These are phyloP conservation scores for Coemansia sp. DNA, from an alignment of 192 early-diverging fungal species.

Conservation along the genomic window DNA sequence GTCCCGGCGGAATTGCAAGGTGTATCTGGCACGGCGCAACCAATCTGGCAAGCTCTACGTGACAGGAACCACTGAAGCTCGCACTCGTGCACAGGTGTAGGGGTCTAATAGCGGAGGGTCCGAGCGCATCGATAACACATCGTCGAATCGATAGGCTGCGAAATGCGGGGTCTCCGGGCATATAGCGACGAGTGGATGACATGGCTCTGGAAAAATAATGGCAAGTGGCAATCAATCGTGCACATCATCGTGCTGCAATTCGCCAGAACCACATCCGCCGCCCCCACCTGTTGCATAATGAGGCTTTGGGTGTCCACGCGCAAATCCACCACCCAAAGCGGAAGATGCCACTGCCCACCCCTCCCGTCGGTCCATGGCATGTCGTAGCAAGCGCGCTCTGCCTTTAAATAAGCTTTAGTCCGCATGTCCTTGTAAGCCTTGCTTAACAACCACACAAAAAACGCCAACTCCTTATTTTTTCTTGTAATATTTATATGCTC, in stretches of 20 bases:
- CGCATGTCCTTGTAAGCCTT: neutral
- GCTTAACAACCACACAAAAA: neutral
- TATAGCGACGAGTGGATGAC: neutral
- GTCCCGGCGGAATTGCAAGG: neutral
- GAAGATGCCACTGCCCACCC: neutral
- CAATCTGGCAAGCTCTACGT: neutral
- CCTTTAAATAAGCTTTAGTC: neutral
- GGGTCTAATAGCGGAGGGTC: constrained; percentile 1
- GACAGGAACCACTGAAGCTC: neutral
- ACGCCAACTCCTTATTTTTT: neutral
- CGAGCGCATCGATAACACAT: constrained; percentile 2
- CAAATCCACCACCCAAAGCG: constrained; percentile 2
- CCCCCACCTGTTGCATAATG: constrained; percentile 1
- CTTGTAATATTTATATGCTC: neutral
- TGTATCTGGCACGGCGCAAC: neutral
- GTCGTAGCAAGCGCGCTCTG: neutral
- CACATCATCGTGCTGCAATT: neutral
- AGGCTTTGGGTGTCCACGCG: constrained; percentile 3
- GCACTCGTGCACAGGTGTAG: neutral
- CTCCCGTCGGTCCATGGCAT: neutral
- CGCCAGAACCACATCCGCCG: neutral
- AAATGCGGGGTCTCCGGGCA: neutral
- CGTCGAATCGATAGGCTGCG: constrained; percentile 1
- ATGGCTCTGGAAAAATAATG: neutral
- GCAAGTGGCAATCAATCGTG: neutral